phyloP scores from a whole-genome alignment of 1,284 basidiomycete species.

The Ustanciosporium gigantosporum region DNA sequence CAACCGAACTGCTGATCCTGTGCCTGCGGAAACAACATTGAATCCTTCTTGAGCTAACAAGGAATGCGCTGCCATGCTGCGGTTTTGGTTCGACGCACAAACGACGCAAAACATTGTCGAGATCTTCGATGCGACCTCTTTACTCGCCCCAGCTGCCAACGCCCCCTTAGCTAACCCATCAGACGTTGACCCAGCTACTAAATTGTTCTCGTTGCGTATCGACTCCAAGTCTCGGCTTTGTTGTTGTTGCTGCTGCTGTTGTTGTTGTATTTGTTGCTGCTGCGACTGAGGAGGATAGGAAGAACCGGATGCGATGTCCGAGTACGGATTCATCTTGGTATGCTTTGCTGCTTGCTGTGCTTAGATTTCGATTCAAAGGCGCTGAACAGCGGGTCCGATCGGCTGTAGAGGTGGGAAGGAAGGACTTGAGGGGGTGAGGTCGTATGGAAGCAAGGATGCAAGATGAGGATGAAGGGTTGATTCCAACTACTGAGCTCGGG shows the following conservation, averaged over 20 bases:
- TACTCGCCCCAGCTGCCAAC: neutral
- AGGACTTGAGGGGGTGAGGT: too few relatives aligned
- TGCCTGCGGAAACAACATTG: conserved; percentile 89
- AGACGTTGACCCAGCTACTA: neutral
- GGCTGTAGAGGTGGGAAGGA: too few relatives aligned
- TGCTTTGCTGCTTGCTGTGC: too few relatives aligned
- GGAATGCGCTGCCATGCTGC: conserved; percentile 97
- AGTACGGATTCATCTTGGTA: too few relatives aligned
- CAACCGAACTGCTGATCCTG: conserved; percentile 92
- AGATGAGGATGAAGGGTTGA: too few relatives aligned
- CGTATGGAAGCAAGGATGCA: too few relatives aligned
- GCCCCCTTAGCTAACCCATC: neutral
- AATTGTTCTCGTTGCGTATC: neutral
- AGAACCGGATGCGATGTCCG: too few relatives aligned
- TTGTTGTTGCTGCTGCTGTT: neutral
- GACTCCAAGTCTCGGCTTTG: neutral
- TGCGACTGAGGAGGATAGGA: too few relatives aligned
- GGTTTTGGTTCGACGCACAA: conserved; percentile 97
- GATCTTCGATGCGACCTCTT: neutral
- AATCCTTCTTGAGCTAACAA: conserved; percentile 83
- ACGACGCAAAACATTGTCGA: conserved; percentile 82
- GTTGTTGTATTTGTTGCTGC: too few relatives aligned
- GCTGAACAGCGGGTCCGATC: too few relatives aligned
- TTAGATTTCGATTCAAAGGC: too few relatives aligned
- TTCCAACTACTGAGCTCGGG: too few relatives aligned